phyloP scores from a whole-genome alignment of 257 asterid species.

The Leptodermis oblonga region DNA sequence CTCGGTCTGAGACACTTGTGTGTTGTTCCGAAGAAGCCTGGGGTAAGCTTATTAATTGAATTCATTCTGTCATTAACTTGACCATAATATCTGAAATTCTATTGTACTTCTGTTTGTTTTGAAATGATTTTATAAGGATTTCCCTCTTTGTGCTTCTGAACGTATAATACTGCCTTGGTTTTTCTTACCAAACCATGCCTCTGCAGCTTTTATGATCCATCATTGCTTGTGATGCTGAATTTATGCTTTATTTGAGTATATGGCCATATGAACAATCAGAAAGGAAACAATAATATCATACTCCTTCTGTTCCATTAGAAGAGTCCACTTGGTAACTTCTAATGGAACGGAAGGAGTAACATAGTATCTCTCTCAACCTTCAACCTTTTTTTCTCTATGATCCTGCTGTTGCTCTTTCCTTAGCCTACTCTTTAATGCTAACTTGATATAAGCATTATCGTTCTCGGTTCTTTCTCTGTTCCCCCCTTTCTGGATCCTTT shows the following conservation, averaged over 20 bases:
- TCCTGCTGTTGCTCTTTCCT: neutral
- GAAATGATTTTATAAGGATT: too few relatives aligned
- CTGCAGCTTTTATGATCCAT: neutral
- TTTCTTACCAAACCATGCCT: neutral
- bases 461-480: neutral
- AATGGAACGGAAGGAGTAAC: too few relatives aligned
- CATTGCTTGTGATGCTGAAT: neutral
- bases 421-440: neutral
- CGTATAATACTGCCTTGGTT: neutral
- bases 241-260: neutral
- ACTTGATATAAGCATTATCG: neutral
- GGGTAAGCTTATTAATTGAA: constrained; percentile 39
- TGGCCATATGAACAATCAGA: neutral
- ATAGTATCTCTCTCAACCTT: neutral
- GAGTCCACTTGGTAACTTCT: too few relatives aligned
- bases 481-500: neutral
- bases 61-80: neutral
- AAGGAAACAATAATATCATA: too few relatives aligned
- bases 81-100: neutral
- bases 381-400: neutral
- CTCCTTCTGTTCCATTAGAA: too few relatives aligned
- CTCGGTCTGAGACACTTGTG: constrained; percentile 92
- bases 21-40: constrained; percentile 79
- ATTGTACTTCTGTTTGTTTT: neutral
- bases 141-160: neutral